These are phyloP conservation scores for Beverwykella pulmonaria DNA, from an alignment of 495 filamentous ascomycete species.

Conservation along the genomic window DNA sequence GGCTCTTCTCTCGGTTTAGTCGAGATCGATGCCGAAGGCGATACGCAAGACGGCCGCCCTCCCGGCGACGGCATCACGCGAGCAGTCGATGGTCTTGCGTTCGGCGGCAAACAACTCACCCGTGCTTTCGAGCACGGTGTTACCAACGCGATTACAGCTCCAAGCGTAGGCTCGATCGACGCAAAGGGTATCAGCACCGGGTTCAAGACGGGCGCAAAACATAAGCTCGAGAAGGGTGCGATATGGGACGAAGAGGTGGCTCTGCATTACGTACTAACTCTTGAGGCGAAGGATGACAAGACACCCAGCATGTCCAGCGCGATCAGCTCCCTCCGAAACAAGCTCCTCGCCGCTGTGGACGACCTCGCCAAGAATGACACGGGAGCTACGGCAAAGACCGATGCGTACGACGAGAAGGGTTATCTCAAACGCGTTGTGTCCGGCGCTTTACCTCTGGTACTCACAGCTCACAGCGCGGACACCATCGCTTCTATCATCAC, in stretches of 20 bases:
- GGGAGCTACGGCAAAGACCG: not conserved
- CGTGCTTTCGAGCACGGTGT: conserved; percentile 55
- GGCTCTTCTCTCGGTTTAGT: conserved; percentile 57
- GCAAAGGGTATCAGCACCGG: conserved; percentile 53
- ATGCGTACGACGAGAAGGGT: conserved; percentile 22
- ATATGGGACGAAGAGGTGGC: conserved; percentile 51
- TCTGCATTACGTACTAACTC: conserved; percentile 47
- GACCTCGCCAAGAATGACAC: not conserved
- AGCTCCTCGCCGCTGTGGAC: conserved; percentile 35
- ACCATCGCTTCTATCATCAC: conserved; percentile 39
- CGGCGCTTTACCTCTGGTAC: conserved; percentile 32
- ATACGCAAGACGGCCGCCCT: conserved; percentile 52
- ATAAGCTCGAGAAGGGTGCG: conserved; percentile 47
- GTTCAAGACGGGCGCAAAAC: conserved; percentile 50
- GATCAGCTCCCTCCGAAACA: conserved; percentile 24
- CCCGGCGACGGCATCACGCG: conserved; percentile 45
- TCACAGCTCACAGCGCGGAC: conserved; percentile 41
- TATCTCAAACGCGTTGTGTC: conserved; percentile 33
- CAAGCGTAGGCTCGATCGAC: conserved; percentile 45
- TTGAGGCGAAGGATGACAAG: conserved; percentile 31
- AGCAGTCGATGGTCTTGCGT: conserved; percentile 55
- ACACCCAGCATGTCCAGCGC: conserved; percentile 33
- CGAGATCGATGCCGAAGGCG: conserved; percentile 57
- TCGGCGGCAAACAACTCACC: conserved; percentile 51
- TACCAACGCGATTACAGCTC: conserved; percentile 54